A percentile compares a stretch with the other conserved stretches of the same genome.
phyloP scores from a whole-genome alignment of 1,284 basidiomycete species.

The Phylloporus sp. region DNA sequence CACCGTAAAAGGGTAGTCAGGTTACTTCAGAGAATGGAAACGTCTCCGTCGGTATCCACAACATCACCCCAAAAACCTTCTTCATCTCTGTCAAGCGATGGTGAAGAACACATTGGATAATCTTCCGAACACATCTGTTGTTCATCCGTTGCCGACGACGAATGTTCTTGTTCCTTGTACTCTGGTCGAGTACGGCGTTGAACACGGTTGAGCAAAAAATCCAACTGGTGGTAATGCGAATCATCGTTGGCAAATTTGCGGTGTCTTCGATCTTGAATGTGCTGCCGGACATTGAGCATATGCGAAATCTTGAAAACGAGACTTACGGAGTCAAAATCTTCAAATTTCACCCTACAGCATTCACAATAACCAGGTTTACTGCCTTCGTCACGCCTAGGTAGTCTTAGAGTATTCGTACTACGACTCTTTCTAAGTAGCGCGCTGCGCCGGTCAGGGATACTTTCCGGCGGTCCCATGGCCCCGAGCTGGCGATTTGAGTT shows the following conservation, averaged over 20 bases:
- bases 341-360: slow-evolving; percentile 92
- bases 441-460: slow-evolving; percentile 59
- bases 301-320: slow-evolving; percentile 4
- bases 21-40: slow-evolving; percentile 29
- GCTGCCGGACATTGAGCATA: slow-evolving; percentile 56
- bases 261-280: slow-evolving; percentile 81
- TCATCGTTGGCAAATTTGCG: slow-evolving; percentile 86
- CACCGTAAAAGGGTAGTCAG: slow-evolving; percentile 21
- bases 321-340: slow-evolving; percentile 85
- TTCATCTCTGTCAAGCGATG: slow-evolving; percentile 18
- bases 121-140: slow-evolving; percentile 35
- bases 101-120: slow-evolving; percentile 38
- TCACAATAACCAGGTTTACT: slow-evolving; percentile 98
- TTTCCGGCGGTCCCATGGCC: slow-evolving; percentile 72
- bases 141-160: slow-evolving; percentile 15
- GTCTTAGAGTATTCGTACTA: slow-evolving; percentile 78
- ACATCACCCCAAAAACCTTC: slow-evolving; percentile 34
- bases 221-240: slow-evolving; percentile 85
- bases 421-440: slow-evolving; percentile 72
- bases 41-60: slow-evolving; percentile 31
- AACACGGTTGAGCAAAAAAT: slow-evolving; percentile 80
- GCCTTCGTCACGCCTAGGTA: slow-evolving; percentile 82
- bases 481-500: slow-evolving; percentile 45
- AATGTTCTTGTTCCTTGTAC: slow-evolving; percentile 41
- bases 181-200: slow-evolving; percentile 68